phyloP scores from a whole-genome alignment of 2,329 filamentous ascomycete genomes.

The Ophiostoma piceae region DNA sequence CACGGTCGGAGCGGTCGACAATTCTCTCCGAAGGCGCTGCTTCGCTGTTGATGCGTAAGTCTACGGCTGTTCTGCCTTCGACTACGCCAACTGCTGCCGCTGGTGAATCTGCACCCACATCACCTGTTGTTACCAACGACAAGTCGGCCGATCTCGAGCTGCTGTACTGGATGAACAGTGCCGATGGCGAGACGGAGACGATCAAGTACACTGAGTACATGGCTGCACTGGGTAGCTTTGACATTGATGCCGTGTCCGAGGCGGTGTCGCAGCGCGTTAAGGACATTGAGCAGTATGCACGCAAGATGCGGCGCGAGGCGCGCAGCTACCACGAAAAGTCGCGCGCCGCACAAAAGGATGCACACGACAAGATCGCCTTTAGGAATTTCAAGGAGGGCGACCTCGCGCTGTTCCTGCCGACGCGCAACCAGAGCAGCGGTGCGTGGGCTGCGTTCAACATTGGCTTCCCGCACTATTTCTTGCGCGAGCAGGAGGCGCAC shows the following conservation, averaged over 20 bases:
- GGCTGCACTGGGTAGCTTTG: constrained; percentile 67
- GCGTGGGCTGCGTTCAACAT: constrained; percentile 99
- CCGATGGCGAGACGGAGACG: constrained; percentile 60
- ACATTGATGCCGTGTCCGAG: constrained; percentile 78
- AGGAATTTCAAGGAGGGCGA: constrained; percentile 95
- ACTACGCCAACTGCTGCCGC: background rate
- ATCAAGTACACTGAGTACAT: constrained; percentile 72
- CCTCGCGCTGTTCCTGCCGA: constrained; percentile 87
- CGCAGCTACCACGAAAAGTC: constrained; percentile 83
- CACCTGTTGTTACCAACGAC: constrained; percentile 29
- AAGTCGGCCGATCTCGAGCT: constrained; percentile 64
- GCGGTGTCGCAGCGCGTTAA: constrained; percentile 83
- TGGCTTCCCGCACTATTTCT: constrained; percentile 92
- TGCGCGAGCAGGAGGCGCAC: constrained; percentile 87
- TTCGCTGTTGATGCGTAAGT: background rate
- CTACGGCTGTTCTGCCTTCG: background rate
- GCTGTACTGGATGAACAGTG: constrained; percentile 75
- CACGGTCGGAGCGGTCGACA: constrained; percentile 53
- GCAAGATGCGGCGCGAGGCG: constrained; percentile 88
- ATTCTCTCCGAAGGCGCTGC: constrained; percentile 46
- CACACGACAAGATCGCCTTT: constrained; percentile 93
- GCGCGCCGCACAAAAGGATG: constrained; percentile 72
- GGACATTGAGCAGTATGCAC: constrained; percentile 86
- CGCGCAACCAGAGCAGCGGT: constrained; percentile 85
- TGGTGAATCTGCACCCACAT: background rate